Conservation (phyloP, 2,329 filamentous ascomycete genomes). For the Aspergillus tubingensis region DNA sequence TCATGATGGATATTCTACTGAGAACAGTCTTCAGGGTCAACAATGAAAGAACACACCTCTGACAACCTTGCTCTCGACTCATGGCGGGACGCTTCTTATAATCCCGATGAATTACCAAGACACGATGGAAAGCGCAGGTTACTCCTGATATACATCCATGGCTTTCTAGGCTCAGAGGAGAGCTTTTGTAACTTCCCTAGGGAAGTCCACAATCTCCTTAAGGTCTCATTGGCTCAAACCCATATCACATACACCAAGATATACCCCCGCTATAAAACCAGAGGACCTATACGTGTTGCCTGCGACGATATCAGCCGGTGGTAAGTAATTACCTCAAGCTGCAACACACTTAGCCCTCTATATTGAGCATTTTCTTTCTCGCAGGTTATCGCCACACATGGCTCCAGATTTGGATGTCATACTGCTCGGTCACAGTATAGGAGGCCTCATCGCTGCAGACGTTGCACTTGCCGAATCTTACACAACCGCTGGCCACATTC, state of each 20-base stretch:
- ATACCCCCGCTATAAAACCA: conserved; percentile 47
- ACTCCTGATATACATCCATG: conserved; percentile 82
- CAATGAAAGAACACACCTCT: too few species aligned
- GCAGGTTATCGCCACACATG: conserved; percentile 73
- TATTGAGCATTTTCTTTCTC: too few species aligned
- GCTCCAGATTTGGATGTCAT: conserved; percentile 73
- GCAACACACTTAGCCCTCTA: too few species aligned
- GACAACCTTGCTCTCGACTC: too few species aligned
- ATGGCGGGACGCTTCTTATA: too few species aligned
- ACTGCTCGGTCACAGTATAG: conserved; percentile 86
- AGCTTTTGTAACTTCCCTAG: conserved; percentile 87
- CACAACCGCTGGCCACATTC: neutral
- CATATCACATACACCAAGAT: conserved; percentile 83
- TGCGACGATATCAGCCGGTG: conserved; percentile 81
- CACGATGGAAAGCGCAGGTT: conserved; percentile 52
- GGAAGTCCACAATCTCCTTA: conserved; percentile 77
- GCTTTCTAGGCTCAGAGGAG: conserved; percentile 84
- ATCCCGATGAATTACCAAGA: neutral
- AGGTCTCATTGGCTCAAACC: conserved; percentile 65
- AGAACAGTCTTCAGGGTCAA: too few species aligned
- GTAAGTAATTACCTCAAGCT: conserved; percentile 40
- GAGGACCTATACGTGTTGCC: conserved; percentile 60
- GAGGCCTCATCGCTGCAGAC: conserved; percentile 79
- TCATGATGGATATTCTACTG: too few species aligned
- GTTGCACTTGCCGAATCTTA: conserved; percentile 60